A percentile compares a stretch with the other conserved stretches of the same genome.
phyloP scores from a whole-genome alignment of 768 basidiomycete species.

The Trametes elegans region DNA sequence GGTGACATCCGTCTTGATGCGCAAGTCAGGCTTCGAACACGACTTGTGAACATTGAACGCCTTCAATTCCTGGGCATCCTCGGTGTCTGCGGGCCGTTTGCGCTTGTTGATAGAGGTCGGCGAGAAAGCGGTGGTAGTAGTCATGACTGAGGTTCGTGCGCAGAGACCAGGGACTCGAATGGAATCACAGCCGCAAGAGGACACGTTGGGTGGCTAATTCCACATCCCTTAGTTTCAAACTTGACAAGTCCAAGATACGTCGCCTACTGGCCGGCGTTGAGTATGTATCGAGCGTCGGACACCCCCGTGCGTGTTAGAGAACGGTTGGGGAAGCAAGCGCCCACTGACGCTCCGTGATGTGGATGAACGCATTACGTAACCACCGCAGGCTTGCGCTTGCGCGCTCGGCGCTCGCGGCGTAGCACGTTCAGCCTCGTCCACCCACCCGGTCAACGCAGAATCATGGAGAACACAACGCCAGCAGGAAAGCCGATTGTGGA shows the following conservation, averaged over 20 bases:
- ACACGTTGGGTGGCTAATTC: not conserved
- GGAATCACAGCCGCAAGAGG: not conserved
- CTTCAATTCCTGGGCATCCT: not conserved
- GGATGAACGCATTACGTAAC: constrained; percentile 7
- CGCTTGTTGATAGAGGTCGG: constrained; percentile 5
- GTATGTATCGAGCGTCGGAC: too few species aligned
- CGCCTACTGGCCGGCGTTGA: too few species aligned
- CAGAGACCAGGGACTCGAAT: not conserved
- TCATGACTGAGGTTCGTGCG: not conserved
- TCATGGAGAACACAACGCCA: constrained; percentile 41
- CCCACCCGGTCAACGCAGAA: not conserved
- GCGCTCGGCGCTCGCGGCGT: not conserved
- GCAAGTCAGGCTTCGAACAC: not conserved
- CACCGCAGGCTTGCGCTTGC: not conserved
- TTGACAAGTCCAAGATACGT: too few species aligned
- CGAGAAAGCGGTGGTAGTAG: not conserved
- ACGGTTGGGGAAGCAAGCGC: not conserved
- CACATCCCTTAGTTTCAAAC: not conserved
- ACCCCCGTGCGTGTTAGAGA: too few species aligned
- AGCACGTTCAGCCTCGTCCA: not conserved
- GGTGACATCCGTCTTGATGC: constrained; percentile 5
- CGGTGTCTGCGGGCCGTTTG: not conserved
- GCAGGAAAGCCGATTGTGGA: constrained; percentile 47
- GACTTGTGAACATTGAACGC: not conserved
- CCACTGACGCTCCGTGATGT: too few species aligned